These are phyloP conservation scores for Ustilago shanxiensis DNA, from an alignment of 1,284 basidiomycete species.

Conservation along the genomic window DNA sequence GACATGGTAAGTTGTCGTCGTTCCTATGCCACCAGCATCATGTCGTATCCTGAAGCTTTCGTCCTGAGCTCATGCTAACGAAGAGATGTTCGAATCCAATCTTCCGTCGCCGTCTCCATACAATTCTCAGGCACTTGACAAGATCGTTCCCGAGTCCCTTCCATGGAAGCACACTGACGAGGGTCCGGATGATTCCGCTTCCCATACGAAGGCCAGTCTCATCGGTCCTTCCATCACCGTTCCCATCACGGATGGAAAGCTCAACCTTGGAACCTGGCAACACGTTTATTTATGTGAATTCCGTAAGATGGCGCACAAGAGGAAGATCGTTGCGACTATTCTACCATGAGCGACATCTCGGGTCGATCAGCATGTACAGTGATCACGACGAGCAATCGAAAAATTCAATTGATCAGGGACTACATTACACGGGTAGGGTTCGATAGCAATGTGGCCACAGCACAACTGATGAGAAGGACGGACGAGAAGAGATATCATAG, in stretches of 20 bases:
- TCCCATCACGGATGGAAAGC: slow-evolving; percentile 83
- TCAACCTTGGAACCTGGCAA: slow-evolving; percentile 93
- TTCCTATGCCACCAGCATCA: too few species aligned
- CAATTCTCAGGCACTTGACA: slow-evolving; percentile 84
- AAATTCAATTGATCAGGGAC: background rate
- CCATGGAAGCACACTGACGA: slow-evolving; percentile 90
- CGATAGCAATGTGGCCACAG: background rate
- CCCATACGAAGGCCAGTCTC: slow-evolving; percentile 88
- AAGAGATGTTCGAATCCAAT: too few species aligned
- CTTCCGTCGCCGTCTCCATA: too few species aligned
- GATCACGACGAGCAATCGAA: background rate
- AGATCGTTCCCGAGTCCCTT: slow-evolving; percentile 82
- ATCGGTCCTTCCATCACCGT: slow-evolving; percentile 84
- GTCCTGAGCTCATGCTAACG: too few species aligned
- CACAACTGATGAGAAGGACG: background rate
- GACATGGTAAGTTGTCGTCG: too few species aligned
- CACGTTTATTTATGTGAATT: slow-evolving; percentile 85
- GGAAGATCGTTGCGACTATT: slow-evolving; percentile 84
- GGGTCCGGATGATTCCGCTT: slow-evolving; percentile 73
- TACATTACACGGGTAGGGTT: slow-evolving; percentile 1
- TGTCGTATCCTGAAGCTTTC: too few species aligned
- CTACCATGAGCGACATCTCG: slow-evolving; percentile 70
- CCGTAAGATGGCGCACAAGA: slow-evolving; percentile 77
- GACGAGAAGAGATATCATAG: background rate
- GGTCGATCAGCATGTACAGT: background rate